Evolutionary conservation across 352 stramenopile genomes (phyloP).

Genomic region (Globisporangium iwayamae): DNA sequence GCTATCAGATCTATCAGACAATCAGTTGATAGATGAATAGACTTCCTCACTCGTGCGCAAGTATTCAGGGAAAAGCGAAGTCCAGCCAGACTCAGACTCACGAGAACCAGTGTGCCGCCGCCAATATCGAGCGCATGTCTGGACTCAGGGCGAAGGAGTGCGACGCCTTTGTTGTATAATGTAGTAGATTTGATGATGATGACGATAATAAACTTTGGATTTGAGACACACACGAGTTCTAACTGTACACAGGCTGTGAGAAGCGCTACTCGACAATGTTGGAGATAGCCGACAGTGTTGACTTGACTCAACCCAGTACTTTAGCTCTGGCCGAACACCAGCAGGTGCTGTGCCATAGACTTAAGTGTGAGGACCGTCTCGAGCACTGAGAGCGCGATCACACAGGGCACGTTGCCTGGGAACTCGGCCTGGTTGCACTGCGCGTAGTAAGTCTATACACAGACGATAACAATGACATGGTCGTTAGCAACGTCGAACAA

Average conservation of each 20-base stretch:
- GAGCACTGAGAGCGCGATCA: conserved; percentile 33
- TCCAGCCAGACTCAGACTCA: conserved; percentile 1
- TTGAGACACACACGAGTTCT: conserved; percentile 5
- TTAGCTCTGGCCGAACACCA: conserved; percentile 7
- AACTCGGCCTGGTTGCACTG: conserved; percentile 50
- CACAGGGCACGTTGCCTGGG: conserved; percentile 62
- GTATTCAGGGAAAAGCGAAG: neutral
- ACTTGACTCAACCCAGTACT: neutral
- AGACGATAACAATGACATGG: neutral
- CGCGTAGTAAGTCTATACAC: conserved; percentile 34
- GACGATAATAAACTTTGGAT: conserved; percentile 11
- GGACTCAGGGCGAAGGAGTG: neutral
- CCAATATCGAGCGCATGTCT: neutral
- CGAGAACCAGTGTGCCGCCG: neutral
- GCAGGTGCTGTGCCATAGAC: conserved; percentile 2
- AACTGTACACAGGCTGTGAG: neutral
- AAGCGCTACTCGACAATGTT: conserved; percentile 9
- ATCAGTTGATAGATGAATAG: conserved; percentile 3
- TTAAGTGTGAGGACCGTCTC: conserved; percentile 21
- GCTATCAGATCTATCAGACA: too few relatives aligned
- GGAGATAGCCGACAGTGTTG: neutral
- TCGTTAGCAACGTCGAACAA: neutral
- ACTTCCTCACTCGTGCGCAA: conserved; percentile 1
- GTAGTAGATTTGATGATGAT: conserved; percentile 18
- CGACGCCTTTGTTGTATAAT: conserved; percentile 17